Percentiles rank a stretch among this genome's conserved stretches.
Conservation (phyloP, 805 yeast species). For the Schwanniomyces polymorphus region DNA sequence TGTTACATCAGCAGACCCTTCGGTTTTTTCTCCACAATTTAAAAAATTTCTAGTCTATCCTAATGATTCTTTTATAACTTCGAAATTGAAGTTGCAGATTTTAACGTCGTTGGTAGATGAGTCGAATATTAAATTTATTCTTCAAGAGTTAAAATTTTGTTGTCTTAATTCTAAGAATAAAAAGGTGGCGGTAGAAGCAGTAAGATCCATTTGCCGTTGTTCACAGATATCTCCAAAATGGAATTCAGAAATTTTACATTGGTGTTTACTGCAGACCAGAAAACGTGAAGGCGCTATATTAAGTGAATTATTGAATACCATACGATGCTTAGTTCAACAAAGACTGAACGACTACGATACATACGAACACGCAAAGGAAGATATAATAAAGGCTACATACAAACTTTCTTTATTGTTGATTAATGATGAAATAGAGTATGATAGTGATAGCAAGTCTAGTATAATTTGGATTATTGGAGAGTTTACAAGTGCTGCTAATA, state of each 20-base stretch:
- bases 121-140: constrained; percentile 48
- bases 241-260: constrained; percentile 54
- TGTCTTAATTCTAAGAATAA: constrained; percentile 13
- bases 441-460: constrained; percentile 66
- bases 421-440: constrained; percentile 19
- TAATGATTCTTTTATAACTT: constrained; percentile 43
- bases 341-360: constrained; percentile 24
- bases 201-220: constrained; percentile 63
- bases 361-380: constrained; percentile 17
- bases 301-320: constrained; percentile 69
- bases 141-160: constrained; percentile 65
- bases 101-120: constrained; percentile 59
- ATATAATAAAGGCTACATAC: constrained; percentile 55
- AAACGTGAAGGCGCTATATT: constrained; percentile 35
- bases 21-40: constrained; percentile 30
- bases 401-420: constrained; percentile 39
- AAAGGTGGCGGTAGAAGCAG: constrained; percentile 41
- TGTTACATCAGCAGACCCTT: constrained; percentile 32
- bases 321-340: constrained; percentile 70
- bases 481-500: constrained; percentile 43
- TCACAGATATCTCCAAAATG: constrained; percentile 50
- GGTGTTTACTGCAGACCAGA: constrained; percentile 58
- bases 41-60: constrained; percentile 58
- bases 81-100: constrained; percentile 59
- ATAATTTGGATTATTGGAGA: constrained; percentile 93